Conservation (phyloP, 148 eudicot genomes). For the Silene uniflora region DNA sequence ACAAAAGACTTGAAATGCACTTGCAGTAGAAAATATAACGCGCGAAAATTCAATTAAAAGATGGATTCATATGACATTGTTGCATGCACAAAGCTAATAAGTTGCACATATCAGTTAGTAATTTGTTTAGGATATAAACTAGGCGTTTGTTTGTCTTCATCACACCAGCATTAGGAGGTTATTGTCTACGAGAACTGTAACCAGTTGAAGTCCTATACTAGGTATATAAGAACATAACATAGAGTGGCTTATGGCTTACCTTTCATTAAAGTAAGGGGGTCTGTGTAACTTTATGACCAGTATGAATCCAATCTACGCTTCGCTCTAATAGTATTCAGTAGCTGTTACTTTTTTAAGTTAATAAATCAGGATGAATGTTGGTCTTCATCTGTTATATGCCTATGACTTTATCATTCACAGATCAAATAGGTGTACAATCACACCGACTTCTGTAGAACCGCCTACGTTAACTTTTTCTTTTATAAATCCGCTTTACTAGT, state of each 20-base stretch:
- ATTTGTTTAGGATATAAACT: not conserved
- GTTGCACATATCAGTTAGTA: not conserved
- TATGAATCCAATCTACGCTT: not conserved
- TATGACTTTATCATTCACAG: not conserved
- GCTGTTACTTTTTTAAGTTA: not conserved
- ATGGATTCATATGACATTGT: not conserved
- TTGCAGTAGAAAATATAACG: not conserved
- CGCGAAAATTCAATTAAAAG: not conserved
- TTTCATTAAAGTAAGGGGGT: too few relatives aligned
- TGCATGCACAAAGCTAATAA: not conserved
- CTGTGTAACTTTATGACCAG: not conserved
- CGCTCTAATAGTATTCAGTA: not conserved
- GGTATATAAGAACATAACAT: not conserved
- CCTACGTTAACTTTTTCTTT: not conserved
- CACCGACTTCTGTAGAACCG: not conserved
- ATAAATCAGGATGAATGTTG: not conserved
- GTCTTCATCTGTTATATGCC: not conserved
- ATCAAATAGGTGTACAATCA: not conserved
- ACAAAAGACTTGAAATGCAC: not conserved
- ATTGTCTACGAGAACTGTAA: not conserved
- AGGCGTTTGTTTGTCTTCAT: not conserved
- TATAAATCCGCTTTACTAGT: not conserved
- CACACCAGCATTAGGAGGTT: slow-evolving; percentile 1
- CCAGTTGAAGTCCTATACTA: slow-evolving; percentile 5
- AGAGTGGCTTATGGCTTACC: too few relatives aligned